Evolutionary conservation across 768 basidiomycete species (phyloP).

Genomic region (Termitomyces titanicus): DNA sequence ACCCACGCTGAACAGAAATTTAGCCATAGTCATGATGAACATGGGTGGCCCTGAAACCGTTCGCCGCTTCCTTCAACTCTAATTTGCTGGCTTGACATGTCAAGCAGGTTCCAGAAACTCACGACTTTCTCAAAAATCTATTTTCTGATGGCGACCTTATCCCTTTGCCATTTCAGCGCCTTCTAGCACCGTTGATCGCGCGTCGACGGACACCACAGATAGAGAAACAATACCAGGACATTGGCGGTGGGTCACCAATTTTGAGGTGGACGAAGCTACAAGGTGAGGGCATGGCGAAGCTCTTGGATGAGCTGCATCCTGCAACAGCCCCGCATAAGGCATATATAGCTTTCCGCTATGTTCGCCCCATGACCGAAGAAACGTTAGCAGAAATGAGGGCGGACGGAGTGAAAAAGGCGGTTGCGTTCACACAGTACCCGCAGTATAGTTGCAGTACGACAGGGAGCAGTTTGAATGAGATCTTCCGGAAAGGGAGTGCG

Average conservation of each 20-base stretch:
- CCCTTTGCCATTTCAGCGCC: constrained; percentile 87
- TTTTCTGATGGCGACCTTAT: constrained; percentile 94
- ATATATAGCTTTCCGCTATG: constrained; percentile 96
- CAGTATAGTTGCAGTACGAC: constrained; percentile 99
- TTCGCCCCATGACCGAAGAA: constrained; percentile 81
- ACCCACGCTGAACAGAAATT: constrained; percentile 12
- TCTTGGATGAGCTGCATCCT: constrained; percentile 94
- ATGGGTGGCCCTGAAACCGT: constrained; percentile 98
- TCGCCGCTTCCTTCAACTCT: constrained; percentile 21
- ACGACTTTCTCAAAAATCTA: constrained; percentile 88
- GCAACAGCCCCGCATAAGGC: constrained; percentile 92
- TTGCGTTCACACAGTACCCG: constrained; percentile 98
- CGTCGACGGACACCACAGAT: constrained; percentile 86
- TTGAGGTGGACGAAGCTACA: constrained; percentile 84
- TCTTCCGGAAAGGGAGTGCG: constrained; percentile 63
- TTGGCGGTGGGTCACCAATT: constrained; percentile 97
- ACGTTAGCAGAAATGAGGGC: constrained; percentile 79
- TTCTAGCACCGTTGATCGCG: constrained; percentile 88
- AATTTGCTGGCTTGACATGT: constrained; percentile 6
- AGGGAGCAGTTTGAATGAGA: constrained; percentile 93
- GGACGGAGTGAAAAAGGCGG: constrained; percentile 88
- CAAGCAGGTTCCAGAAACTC: constrained; percentile 81
- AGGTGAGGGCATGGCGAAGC: constrained; percentile 83
- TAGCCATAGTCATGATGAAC: constrained; percentile 94
- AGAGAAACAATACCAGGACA: constrained; percentile 90